A percentile compares a stretch with the other conserved stretches of the same genome.
These are phyloP conservation scores for Trametes villosa DNA, from an alignment of 768 basidiomycete species.

Conservation along the genomic window DNA sequence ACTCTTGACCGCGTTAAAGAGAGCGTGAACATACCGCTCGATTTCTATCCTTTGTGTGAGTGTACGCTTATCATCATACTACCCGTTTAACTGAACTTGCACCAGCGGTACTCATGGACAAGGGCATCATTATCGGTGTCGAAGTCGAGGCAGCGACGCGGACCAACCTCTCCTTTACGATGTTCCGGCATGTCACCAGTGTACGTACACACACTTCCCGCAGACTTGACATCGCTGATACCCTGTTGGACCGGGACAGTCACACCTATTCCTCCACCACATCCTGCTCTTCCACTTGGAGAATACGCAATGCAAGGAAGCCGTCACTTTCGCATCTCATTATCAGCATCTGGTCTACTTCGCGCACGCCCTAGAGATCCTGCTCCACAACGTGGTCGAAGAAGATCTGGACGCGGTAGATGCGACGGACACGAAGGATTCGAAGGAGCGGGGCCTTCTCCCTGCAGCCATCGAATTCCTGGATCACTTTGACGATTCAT, in stretches of 20 bases:
- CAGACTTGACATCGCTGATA: neutral
- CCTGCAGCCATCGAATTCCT: slow-evolving; percentile 83
- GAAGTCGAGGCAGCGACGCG: slow-evolving; percentile 85
- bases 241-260: slow-evolving; percentile 50
- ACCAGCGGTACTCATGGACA: slow-evolving; percentile 96
- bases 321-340: slow-evolving; percentile 82
- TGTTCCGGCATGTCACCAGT: slow-evolving; percentile 90
- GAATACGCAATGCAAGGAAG: slow-evolving; percentile 64
- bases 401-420: slow-evolving; percentile 56
- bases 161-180: slow-evolving; percentile 79
- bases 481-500: slow-evolving; percentile 88
- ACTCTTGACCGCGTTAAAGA: slow-evolving; percentile 63
- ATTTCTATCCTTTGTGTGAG: slow-evolving; percentile 95
- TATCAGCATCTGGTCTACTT: slow-evolving; percentile 93
- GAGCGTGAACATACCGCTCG: slow-evolving; percentile 88
- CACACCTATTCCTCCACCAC: slow-evolving; percentile 92
- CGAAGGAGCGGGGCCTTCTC: slow-evolving; percentile 50
- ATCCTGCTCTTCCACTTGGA: slow-evolving; percentile 84
- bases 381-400: slow-evolving; percentile 92
- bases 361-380: slow-evolving; percentile 90
- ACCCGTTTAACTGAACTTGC: slow-evolving; percentile 10
- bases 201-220: slow-evolving; percentile 48
- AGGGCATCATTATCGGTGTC: slow-evolving; percentile 96
- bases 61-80: slow-evolving; percentile 12
- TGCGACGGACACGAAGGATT: slow-evolving; percentile 25